Evolutionary conservation across 2,329 filamentous ascomycete species (phyloP).

Genomic region (Colletotrichum sp.): DNA sequence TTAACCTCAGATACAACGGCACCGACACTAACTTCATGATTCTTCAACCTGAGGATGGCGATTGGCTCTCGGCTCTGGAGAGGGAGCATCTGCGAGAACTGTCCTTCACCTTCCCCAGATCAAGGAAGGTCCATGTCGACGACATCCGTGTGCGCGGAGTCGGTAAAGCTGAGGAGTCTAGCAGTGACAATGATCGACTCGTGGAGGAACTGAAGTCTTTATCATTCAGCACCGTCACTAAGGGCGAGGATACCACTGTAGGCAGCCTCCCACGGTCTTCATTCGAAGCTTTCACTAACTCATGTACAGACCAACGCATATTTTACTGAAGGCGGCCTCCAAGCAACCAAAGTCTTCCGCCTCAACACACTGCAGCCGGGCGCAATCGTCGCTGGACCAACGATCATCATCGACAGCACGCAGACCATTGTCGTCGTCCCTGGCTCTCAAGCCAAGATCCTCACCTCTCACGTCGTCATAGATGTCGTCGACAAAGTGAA

Average conservation of each 20-base stretch:
- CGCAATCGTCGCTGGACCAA: conserved; percentile 66
- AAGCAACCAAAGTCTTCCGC: conserved; percentile 69
- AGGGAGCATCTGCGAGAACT: conserved; percentile 40
- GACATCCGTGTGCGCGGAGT: conserved; percentile 46
- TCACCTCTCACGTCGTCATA: conserved; percentile 49
- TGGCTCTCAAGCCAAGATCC: conserved; percentile 52
- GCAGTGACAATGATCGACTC: background rate
- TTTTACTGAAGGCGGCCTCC: conserved; percentile 15
- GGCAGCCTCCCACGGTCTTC: background rate
- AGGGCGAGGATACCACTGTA: background rate
- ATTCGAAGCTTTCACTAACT: background rate
- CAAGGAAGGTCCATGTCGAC: conserved; percentile 45
- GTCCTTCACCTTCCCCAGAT: conserved; percentile 42
- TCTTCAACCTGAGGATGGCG: conserved; percentile 27
- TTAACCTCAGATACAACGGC: conserved; percentile 50
- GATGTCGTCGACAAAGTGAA: conserved; percentile 25
- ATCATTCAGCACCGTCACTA: background rate
- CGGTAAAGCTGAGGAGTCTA: conserved; percentile 13
- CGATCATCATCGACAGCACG: conserved; percentile 70
- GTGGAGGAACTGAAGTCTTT: background rate
- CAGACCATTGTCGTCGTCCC: conserved; percentile 77
- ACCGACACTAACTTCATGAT: conserved; percentile 49
- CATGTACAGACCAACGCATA: conserved; percentile 3
- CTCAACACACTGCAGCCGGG: conserved; percentile 66
- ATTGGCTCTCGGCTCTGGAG: conserved; percentile 35